Base-by-base conservation (phyloP, 225 moss, liverwort and hornwort species). In the Sphagnum tenellum region DNA sequence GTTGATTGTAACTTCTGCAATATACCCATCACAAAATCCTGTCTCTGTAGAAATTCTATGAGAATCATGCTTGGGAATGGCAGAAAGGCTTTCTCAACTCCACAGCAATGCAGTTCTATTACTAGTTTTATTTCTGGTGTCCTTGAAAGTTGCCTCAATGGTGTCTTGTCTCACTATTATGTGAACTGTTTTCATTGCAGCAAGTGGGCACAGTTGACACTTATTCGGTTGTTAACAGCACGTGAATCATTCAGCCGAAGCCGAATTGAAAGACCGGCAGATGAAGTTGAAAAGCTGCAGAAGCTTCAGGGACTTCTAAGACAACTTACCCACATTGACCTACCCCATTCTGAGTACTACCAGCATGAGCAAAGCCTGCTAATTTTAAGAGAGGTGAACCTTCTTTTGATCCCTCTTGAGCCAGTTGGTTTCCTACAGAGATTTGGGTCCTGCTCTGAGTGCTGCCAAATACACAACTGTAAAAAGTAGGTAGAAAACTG, bases 201-300 rank as follows among this genome's bases (percentile, higher is more conserved):
- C 81, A 96, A 96, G 77, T 96, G 92, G 96, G 76, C 96, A 51
- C 85, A 72, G 65, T 74, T 96, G 79, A 96, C 90, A 8, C 81
- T 96, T 47, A 79, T 92, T 72, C 84, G 88, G 64, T 83, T 92
- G 61, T 71, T 88, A 47, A 68, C 79, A 54, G 75, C 81, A 46
- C 79, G 77, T 68, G 69, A 79, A 67, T 73, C 81, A 12, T 70
- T 74, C 66, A 73, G 76, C 71, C 71, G 76, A 66, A 68, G 61
- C 66, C 58, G 69, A 61, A 62, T 71, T 70, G 76, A 63, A 65
- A 73, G 62, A 66, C 59, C 75, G 64, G 68, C 76, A 55, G 65
- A 78, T 57, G 92, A 92, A 80, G 86, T 85, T 44, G 67, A 84
- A 66, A 59, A 55, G 55, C 78, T 88, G 67, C 76, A 81, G 62